phyloP scores from a whole-genome alignment of 179 eudicot genomes.

The Vitellaria paradoxa region DNA sequence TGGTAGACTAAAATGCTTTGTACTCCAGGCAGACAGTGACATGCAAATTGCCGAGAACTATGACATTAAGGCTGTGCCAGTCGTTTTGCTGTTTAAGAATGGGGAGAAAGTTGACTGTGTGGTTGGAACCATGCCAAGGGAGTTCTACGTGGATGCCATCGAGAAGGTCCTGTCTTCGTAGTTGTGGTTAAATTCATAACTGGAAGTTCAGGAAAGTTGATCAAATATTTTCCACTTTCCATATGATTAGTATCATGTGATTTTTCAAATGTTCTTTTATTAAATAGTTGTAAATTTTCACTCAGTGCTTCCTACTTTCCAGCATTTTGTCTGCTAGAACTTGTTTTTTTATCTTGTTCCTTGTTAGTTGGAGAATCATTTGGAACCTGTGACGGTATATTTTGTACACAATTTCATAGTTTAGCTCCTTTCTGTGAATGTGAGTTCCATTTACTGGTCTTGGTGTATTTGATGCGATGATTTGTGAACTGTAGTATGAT shows the following conservation, averaged over 20 bases:
- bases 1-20: constrained; percentile 61
- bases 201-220: not conserved
- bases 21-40: constrained; percentile 65
- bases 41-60: constrained; percentile 55
- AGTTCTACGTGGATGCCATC: constrained; percentile 76
- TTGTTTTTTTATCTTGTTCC: no score
- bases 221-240: not conserved
- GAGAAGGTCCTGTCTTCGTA: constrained; percentile 59
- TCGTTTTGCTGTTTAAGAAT: constrained; percentile 84
- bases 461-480: no score
- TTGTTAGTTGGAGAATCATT: no score
- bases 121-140: constrained; percentile 91
- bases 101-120: constrained; percentile 55
- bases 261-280: not conserved
- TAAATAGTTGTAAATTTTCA: no score
- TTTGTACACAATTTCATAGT: not conserved
- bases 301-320: not conserved
- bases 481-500: no score
- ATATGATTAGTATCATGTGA: not conserved
- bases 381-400: no score
- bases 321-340: not conserved
- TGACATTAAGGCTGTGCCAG: constrained; percentile 82
- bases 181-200: not conserved
- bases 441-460: no score
- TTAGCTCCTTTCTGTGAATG: not conserved